Evolutionary conservation across 2,329 filamentous ascomycete genomes (phyloP).

Genomic region (Nannizzia gypsea): DNA sequence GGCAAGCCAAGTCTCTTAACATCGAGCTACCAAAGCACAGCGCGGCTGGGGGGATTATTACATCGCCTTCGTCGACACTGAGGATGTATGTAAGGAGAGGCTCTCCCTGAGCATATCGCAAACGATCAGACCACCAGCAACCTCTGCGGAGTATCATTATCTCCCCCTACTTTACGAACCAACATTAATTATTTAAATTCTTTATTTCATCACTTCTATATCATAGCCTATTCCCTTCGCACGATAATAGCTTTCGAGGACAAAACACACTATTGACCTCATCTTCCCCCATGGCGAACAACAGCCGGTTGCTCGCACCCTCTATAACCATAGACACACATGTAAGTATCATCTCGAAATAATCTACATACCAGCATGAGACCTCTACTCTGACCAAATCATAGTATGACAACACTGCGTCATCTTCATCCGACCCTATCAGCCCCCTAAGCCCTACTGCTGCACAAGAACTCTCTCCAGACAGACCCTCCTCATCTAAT

Average conservation of each 20-base stretch:
- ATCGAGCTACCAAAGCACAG: background rate
- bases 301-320: slow-evolving; percentile 14
- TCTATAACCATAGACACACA: slow-evolving; percentile 14
- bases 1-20: background rate
- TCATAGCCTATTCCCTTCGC: background rate
- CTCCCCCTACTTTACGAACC: background rate
- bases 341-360: slow-evolving; percentile 6
- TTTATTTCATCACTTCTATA: background rate
- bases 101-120: background rate
- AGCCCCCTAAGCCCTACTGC: background rate
- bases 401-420: slow-evolving; percentile 8
- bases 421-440: slow-evolving; percentile 7
- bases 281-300: slow-evolving; percentile 12
- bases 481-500: slow-evolving; percentile 11
- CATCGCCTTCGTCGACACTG: background rate
- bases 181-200: background rate
- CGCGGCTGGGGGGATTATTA: background rate
- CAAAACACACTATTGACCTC: background rate
- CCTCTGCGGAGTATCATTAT: background rate
- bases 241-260: background rate
- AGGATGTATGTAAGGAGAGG: slow-evolving; percentile 1
- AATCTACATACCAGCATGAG: background rate
- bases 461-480: slow-evolving; percentile 6
- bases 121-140: background rate
- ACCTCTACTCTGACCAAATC: slow-evolving; percentile 1